Evolutionary conservation across 208 protist species (phyloP), one percentile per base, ranked within the genome.

Genomic region (Trypanosoma scelopori): DNA sequence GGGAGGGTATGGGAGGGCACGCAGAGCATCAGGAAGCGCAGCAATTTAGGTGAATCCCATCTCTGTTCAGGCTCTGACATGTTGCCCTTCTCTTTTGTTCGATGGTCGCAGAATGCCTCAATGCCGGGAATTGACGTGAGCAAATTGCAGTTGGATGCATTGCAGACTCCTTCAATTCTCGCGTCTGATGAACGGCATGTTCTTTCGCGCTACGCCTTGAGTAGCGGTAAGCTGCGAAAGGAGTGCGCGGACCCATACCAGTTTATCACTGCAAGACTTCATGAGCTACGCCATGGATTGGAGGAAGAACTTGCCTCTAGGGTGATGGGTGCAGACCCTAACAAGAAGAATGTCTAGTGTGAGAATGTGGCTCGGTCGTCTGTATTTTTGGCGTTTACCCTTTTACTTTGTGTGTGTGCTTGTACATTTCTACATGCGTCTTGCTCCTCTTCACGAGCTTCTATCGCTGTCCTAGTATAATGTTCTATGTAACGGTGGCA

Each of bases 211-310:
- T 90, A 90, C 59, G 82, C 81, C 37, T 75, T 90, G 59, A 94
- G 89, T 71, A 90, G 71, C 59, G 89, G 89, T 18, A 85, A 85
- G 70, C 73, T 94, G 57, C 78, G 89, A 27, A 79, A 88, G 60
- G 84, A 91, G 45, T 91, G 85, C 64, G 67, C 76, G 22, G 85
- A 94, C 47, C 81, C 83, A 30, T 92, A 87, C 71, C 56, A 80
- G 30, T 84, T 83, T 70, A 74, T 94, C 47, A 82, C 79, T 23
- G 61, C 75, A 22, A 77, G 76, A 48, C 58, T 84, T 12, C 50
- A 66, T 46, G 57, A 65, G 51, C 49, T 75, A 30, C 55, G 63
- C 16, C 65, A 65, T 15, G 51, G 25, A 23, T 43, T 74, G 18
- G 56, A 70, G 47, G 39, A 65, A n/a, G 41, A 25, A 20, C 22